Percentiles rank a stretch among this genome's conserved stretches.
Conservation (phyloP, 169 alveolate species). For the Cytauxzoon felis region DNA sequence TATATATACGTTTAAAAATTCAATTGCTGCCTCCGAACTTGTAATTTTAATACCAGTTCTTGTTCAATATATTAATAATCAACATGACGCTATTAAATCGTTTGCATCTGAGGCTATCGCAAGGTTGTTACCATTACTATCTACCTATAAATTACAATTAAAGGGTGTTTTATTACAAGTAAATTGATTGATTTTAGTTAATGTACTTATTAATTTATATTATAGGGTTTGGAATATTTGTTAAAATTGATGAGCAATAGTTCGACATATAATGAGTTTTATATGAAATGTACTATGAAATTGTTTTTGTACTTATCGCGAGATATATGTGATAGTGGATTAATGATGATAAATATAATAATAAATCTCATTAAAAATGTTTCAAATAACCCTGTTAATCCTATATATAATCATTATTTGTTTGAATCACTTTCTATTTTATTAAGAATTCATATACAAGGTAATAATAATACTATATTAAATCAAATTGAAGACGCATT, state of each 20-base stretch:
- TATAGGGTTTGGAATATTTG: conserved; percentile 32
- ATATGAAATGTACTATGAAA: conserved; percentile 48
- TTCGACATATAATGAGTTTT: conserved; percentile 49
- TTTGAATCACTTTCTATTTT: conserved; percentile 71
- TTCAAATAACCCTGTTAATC: conserved; percentile 78
- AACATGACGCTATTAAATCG: conserved; percentile 52
- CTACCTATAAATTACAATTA: conserved; percentile 18
- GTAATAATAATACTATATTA: conserved; percentile 35
- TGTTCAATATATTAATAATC: conserved; percentile 17
- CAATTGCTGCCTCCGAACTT: conserved; percentile 30
- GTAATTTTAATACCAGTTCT: conserved; percentile 26
- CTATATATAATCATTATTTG: conserved; percentile 76
- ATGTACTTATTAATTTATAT: not conserved
- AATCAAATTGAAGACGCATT: conserved; percentile 55
- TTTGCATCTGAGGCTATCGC: conserved; percentile 53
- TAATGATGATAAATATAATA: conserved; percentile 47
- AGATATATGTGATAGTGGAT: conserved; percentile 46
- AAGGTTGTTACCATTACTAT: conserved; percentile 26
- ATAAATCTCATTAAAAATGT: conserved; percentile 61
- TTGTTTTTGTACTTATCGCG: conserved; percentile 41
- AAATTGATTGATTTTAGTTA: not conserved
- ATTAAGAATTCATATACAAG: conserved; percentile 50
- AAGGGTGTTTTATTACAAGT: conserved; percentile 43
- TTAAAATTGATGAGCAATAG: conserved; percentile 30
- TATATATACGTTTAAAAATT: conserved; percentile 36